A percentile compares a stretch with the other conserved stretches of the same genome.
These are phyloP conservation scores for Sporothrix brunneoviolacea DNA, from an alignment of 2,329 filamentous ascomycete genomes.

Conservation along the genomic window DNA sequence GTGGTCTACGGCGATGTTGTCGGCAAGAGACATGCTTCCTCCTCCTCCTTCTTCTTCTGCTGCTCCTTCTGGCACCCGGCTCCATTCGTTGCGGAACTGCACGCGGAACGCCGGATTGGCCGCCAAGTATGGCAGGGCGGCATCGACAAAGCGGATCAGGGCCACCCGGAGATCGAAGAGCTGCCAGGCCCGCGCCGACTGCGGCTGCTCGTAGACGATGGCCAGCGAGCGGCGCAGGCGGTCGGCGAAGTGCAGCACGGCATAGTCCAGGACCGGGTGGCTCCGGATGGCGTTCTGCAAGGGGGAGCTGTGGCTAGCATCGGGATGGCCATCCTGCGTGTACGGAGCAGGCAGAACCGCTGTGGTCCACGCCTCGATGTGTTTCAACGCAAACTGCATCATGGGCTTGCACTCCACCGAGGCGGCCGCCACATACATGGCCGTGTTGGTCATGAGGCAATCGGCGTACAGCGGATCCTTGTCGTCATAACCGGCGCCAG, in stretches of 20 bases:
- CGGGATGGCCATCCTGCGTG: neutral
- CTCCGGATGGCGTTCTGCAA: neutral
- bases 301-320: neutral
- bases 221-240: slow-evolving; percentile 19
- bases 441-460: slow-evolving; percentile 19
- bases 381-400: slow-evolving; percentile 34
- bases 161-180: slow-evolving; percentile 20
- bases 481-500: slow-evolving; percentile 12
- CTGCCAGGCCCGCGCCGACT: neutral
- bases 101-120: slow-evolving; percentile 19
- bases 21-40: neutral
- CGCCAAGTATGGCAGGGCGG: slow-evolving; percentile 19
- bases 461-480: slow-evolving; percentile 17
- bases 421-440: slow-evolving; percentile 23
- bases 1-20: slow-evolving; percentile 2
- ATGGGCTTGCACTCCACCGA: slow-evolving; percentile 21
- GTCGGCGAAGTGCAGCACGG: slow-evolving; percentile 19
- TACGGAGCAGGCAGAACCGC: neutral
- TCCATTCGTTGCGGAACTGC: slow-evolving; percentile 18
- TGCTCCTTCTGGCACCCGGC: neutral
- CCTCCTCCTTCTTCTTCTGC: neutral
- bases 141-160: slow-evolving; percentile 23
- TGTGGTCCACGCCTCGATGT: slow-evolving; percentile 32
- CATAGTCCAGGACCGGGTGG: neutral
- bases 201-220: slow-evolving; percentile 23